Base-by-base conservation (phyloP, 2,329 filamentous ascomycete species). In the Aureobasidium sp. region DNA sequence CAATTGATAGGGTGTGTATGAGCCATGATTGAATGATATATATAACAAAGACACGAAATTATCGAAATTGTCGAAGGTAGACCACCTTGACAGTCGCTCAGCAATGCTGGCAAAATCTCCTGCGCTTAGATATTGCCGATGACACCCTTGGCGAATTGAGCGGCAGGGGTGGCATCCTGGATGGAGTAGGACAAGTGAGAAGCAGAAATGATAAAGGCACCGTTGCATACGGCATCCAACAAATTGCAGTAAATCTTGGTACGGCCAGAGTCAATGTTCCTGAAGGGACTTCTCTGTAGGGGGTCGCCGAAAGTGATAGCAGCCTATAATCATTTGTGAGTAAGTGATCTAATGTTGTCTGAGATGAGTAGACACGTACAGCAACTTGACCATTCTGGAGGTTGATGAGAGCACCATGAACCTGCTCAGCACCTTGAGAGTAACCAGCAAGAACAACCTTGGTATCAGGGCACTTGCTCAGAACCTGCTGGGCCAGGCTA, bases 291-390 rank as follows among this genome's bases (percentile, higher is more conserved):
- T 31, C 65, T 64, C 25, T 74, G 65, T 62, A 72, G 55, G 27
- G 75, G 74, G 60, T 76, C 73, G 33, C 75, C 74, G 67, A 74
- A 77, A 25, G 75, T 68, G 15, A 75, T 71, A 27, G 71, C 73
- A 29, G 69, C 69, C 62, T 66, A 20, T 27, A 7, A 9, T 10
- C 15, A 50, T 15, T 36, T 10, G 36, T 59, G 5, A 51, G 42
- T 23, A 27, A 58, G 7, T n/a, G 18, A 7, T 27, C n/a, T 15
- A 25, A 33, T 18, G 1, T 20, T 2, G 13, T 3, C 15, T 2
- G n/a, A 3, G 1, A 10, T 18, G 4, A 6, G 8, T 9, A 18
- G n/a, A 20, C 8, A 60, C 60, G 59, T 55, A 67, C 68, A 56
- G 64, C 53, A 33, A 69, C 61, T 27, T 64, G 56, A 18, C 56